Evolutionary conservation across 2,329 filamentous ascomycete species (phyloP).

Genomic region (Phoma sp.): DNA sequence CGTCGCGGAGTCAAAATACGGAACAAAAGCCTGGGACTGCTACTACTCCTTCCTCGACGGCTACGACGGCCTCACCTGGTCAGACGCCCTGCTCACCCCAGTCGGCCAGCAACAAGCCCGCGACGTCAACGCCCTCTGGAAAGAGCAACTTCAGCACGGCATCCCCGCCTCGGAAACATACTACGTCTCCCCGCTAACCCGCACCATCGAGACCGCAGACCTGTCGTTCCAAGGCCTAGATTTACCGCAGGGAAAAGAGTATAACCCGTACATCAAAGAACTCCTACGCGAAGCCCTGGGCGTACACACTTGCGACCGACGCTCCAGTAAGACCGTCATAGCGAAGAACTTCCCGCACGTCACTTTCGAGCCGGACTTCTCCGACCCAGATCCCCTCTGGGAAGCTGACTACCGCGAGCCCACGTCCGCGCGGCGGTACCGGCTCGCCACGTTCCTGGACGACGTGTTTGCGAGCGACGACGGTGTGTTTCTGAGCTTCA

Average conservation of each 20-base stretch:
- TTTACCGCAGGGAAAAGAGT: slow-evolving; percentile 58
- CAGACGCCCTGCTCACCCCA: slow-evolving; percentile 68
- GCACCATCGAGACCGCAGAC: slow-evolving; percentile 69
- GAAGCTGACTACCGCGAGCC: slow-evolving; percentile 48
- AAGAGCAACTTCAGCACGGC: slow-evolving; percentile 57
- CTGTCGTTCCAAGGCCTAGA: slow-evolving; percentile 64
- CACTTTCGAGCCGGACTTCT: slow-evolving; percentile 66
- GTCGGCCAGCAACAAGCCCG: slow-evolving; percentile 65
- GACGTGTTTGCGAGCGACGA: slow-evolving; percentile 60
- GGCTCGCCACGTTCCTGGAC: slow-evolving; percentile 53
- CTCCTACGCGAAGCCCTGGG: slow-evolving; percentile 70
- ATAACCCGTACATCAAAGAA: slow-evolving; percentile 69
- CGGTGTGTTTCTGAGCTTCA: slow-evolving; percentile 60
- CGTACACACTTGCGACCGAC: slow-evolving; percentile 72
- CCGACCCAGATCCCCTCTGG: slow-evolving; percentile 65
- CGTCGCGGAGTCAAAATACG: slow-evolving; percentile 71
- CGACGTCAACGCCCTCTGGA: slow-evolving; percentile 67
- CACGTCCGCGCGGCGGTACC: slow-evolving; percentile 27
- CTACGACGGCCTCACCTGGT: slow-evolving; percentile 68
- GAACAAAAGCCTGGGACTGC: slow-evolving; percentile 72
- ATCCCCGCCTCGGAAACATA: slow-evolving; percentile 69
- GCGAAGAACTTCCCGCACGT: slow-evolving; percentile 58
- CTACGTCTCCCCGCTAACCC: slow-evolving; percentile 70
- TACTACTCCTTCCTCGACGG: slow-evolving; percentile 72
- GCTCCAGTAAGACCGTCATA: slow-evolving; percentile 62